A percentile compares a stretch with the other conserved stretches of the same genome.
Evolutionary conservation across 2,329 filamentous ascomycete species (phyloP).

Genomic region (Trichoderma sp.): DNA sequence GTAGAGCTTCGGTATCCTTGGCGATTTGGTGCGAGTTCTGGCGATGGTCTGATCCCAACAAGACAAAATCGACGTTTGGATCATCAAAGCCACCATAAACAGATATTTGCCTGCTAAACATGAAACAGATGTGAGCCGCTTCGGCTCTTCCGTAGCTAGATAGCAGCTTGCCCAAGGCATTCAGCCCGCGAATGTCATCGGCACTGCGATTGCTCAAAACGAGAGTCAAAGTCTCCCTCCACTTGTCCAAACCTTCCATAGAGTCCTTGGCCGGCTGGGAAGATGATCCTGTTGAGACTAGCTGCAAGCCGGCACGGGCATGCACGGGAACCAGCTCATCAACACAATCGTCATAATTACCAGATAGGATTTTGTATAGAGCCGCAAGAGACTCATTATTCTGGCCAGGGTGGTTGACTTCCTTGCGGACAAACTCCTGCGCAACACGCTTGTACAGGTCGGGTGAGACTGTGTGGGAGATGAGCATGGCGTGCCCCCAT

Average conservation of each 20-base stretch:
- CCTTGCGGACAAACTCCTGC: constrained; percentile 92
- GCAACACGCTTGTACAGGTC: constrained; percentile 90
- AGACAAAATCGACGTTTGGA: constrained; percentile 70
- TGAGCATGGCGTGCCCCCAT: constrained; percentile 94
- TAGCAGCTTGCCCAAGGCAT: constrained; percentile 77
- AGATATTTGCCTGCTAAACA: constrained; percentile 72
- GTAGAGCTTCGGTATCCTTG: constrained; percentile 78
- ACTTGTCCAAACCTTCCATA: constrained; percentile 83
- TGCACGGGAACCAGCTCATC: constrained; percentile 94
- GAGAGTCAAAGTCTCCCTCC: constrained; percentile 84
- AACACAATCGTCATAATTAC: constrained; percentile 90
- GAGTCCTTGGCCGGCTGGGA: constrained; percentile 65
- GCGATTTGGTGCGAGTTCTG: constrained; percentile 68
- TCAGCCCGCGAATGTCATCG: constrained; percentile 73
- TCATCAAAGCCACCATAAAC: constrained; percentile 84
- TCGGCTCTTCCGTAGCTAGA: constrained; percentile 83
- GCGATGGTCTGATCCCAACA: constrained; percentile 81
- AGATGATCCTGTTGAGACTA: constrained; percentile 72
- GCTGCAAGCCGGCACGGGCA: constrained; percentile 85
- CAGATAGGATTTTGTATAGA: constrained; percentile 89
- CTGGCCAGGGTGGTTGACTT: constrained; percentile 77
- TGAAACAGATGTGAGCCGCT: constrained; percentile 89
- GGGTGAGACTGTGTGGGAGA: constrained; percentile 73
- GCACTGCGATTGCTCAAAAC: constrained; percentile 83
- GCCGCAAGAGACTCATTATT: constrained; percentile 86